A percentile compares a stretch with the other conserved stretches of the same genome.
phyloP scores from a whole-genome alignment of 768 basidiomycete genomes.

The Leccinum longicurvipes region DNA sequence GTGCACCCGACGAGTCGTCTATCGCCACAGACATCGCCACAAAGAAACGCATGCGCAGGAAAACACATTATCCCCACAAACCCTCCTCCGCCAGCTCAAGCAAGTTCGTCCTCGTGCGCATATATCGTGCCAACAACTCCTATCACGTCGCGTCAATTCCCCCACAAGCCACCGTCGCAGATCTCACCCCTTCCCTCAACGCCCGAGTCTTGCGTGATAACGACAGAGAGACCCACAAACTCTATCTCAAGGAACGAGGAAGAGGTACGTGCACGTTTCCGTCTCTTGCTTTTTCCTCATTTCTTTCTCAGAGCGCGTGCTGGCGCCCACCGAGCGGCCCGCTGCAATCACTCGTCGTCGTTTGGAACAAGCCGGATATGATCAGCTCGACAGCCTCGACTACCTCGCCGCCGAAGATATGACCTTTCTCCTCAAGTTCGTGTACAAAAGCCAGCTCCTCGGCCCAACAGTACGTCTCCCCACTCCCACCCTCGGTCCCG shows the following conservation, averaged over 20 bases:
- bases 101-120: constrained; percentile 58
- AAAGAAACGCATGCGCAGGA: constrained; percentile 25
- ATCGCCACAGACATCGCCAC: constrained; percentile 8
- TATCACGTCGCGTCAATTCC: constrained; percentile 69
- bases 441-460: constrained; percentile 77
- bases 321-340: constrained; percentile 79
- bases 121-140: constrained; percentile 70
- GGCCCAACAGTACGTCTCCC: constrained; percentile 52
- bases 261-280: constrained; percentile 46
- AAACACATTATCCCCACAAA: constrained; percentile 21
- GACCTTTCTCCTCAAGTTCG: constrained; percentile 83
- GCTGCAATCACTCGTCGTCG: constrained; percentile 80
- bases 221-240: constrained; percentile 57
- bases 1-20: constrained; percentile 12
- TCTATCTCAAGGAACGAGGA: constrained; percentile 75
- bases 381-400: constrained; percentile 73
- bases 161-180: constrained; percentile 62
- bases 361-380: constrained; percentile 87
- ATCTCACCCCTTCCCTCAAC: constrained; percentile 60
- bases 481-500: not conserved
- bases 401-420: constrained; percentile 75
- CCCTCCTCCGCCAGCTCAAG: constrained; percentile 6
- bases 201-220: constrained; percentile 49
- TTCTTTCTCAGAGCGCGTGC: constrained; percentile 63
- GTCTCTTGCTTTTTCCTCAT: not conserved